A percentile compares a stretch with the other conserved stretches of the same genome.
Evolutionary conservation across 805 yeast genomes (phyloP).

Genomic region (Cyberlindnera saturnus): DNA sequence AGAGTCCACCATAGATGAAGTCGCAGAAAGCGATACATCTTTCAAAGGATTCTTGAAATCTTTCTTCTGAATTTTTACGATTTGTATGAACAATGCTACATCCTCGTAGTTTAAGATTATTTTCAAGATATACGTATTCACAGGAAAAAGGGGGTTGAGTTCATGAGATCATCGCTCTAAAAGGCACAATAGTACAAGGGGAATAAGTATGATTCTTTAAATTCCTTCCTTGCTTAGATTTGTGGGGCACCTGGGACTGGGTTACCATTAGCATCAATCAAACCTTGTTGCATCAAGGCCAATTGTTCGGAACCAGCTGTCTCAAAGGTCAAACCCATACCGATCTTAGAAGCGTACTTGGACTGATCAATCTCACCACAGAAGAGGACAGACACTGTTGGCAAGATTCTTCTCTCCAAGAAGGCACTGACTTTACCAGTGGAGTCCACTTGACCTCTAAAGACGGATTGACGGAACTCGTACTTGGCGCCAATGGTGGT

Average conservation of each 20-base stretch:
- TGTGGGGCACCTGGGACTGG: slow-evolving; percentile 78
- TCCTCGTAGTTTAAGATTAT: background rate
- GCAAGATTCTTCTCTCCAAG: slow-evolving; percentile 89
- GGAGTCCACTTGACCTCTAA: slow-evolving; percentile 92
- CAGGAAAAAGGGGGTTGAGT: background rate
- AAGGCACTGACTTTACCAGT: slow-evolving; percentile 86
- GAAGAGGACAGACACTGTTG: slow-evolving; percentile 83
- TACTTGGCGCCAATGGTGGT: slow-evolving; percentile 96
- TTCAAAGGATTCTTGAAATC: slow-evolving; percentile 18
- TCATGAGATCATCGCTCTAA: background rate
- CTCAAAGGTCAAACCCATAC: slow-evolving; percentile 94
- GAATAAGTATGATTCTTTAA: background rate
- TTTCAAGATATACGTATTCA: slow-evolving; percentile 4
- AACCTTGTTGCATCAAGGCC: slow-evolving; percentile 85
- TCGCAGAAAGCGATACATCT: slow-evolving; percentile 9
- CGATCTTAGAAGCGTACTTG: slow-evolving; percentile 72
- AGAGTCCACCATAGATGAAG: slow-evolving; percentile 6
- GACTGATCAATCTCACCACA: slow-evolving; percentile 90
- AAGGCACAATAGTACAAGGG: too few relatives aligned
- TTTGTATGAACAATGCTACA: background rate
- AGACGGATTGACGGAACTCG: slow-evolving; percentile 93
- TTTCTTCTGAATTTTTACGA: slow-evolving; percentile 8
- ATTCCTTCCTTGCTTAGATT: slow-evolving; percentile 24
- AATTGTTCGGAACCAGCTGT: slow-evolving; percentile 92
- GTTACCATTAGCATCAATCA: slow-evolving; percentile 77